Evolutionary conservation across 805 yeast species (phyloP).

Genomic region (Dipodascus albidus): DNA sequence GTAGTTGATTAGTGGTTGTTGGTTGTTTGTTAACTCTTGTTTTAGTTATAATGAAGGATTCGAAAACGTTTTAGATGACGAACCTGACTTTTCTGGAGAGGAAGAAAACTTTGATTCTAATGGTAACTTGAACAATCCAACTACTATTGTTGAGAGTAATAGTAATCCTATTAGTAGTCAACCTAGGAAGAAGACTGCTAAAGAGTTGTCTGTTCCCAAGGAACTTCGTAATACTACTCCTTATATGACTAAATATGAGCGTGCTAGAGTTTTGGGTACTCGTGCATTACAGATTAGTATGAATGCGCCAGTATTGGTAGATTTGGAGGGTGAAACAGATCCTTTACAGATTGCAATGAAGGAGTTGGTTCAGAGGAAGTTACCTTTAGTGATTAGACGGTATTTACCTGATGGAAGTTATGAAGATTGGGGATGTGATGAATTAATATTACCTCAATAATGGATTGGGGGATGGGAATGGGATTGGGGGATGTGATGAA

Average conservation of each 20-base stretch:
- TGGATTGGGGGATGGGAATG: no score
- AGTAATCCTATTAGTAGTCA: conserved; percentile 28
- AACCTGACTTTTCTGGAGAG: conserved; percentile 75
- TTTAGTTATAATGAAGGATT: conserved; percentile 39
- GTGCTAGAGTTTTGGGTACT: conserved; percentile 96
- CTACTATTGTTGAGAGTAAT: conserved; percentile 30
- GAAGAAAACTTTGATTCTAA: conserved; percentile 39
- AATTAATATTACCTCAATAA: conserved; percentile 76
- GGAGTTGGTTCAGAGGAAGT: conserved; percentile 87
- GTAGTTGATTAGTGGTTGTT: conserved; percentile 7
- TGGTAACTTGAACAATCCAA: conserved; percentile 30
- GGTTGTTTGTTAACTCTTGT: not conserved
- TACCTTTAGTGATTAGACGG: conserved; percentile 91
- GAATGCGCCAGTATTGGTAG: conserved; percentile 97
- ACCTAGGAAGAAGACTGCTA: conserved; percentile 49
- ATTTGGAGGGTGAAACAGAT: conserved; percentile 97
- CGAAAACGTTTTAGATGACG: conserved; percentile 32
- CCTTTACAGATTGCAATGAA: conserved; percentile 97
- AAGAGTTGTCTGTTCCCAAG: conserved; percentile 78
- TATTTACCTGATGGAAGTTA: conserved; percentile 93
- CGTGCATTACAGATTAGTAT: conserved; percentile 94
- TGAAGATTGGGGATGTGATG: conserved; percentile 99
- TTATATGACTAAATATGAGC: conserved; percentile 96
- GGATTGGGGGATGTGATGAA: conserved; percentile 99
- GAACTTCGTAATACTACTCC: conserved; percentile 93